Conservation (phyloP, 495 filamentous ascomycete genomes). For the Elasticomyces elasticus region DNA sequence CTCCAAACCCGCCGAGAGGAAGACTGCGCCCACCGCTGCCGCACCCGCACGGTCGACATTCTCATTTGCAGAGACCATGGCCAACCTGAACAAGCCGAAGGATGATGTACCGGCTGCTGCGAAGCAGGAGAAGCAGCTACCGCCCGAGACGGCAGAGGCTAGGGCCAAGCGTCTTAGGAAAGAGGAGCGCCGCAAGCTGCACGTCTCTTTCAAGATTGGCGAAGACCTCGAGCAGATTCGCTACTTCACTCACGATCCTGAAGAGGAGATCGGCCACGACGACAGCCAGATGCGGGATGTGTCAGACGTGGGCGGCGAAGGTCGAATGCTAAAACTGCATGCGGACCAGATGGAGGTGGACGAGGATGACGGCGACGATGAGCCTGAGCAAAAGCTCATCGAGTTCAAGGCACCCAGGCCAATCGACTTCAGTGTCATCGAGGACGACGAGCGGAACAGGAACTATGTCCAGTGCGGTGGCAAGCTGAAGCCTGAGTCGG, state of each 20-base stretch:
- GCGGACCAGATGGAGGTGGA: conserved; percentile 51
- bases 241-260: conserved; percentile 67
- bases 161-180: conserved; percentile 64
- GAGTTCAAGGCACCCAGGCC: conserved; percentile 36
- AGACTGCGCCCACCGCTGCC: conserved; percentile 28
- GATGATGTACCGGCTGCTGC: conserved; percentile 45
- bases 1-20: conserved; percentile 22
- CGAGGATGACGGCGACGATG: conserved; percentile 53
- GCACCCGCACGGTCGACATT: conserved; percentile 32
- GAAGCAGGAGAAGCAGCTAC: conserved; percentile 39
- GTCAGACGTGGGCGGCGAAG: conserved; percentile 64
- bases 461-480: conserved; percentile 56
- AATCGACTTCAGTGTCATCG: conserved; percentile 50
- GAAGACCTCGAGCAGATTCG: conserved; percentile 60
- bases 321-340: conserved; percentile 69
- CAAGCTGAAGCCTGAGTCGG: conserved; percentile 44
- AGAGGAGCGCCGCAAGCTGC: conserved; percentile 61
- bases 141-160: conserved; percentile 69
- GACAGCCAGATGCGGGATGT: conserved; percentile 56
- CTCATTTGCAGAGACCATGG: conserved; percentile 45
- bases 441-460: conserved; percentile 39
- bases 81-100: conserved; percentile 55
- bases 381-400: conserved; percentile 37
- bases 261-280: conserved; percentile 66
- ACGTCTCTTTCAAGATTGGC: conserved; percentile 63